Conservation (phyloP, 257 asterid species). For the Solanum tarijense region DNA sequence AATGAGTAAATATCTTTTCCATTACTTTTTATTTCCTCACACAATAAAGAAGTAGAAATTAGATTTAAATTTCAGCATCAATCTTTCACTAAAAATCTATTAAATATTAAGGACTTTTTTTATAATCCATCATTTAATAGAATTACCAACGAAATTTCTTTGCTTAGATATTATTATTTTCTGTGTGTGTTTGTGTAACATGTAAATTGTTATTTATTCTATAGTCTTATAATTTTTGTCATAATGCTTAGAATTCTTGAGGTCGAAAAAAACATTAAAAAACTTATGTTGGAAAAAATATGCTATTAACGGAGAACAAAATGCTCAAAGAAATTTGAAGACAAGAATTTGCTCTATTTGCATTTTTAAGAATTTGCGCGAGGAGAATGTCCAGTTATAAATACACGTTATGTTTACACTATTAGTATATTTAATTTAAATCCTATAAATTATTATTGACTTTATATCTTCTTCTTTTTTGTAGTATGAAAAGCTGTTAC, state of each 20-base stretch:
- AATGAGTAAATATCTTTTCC: not conserved
- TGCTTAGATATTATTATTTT: not conserved
- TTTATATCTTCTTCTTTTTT: not conserved
- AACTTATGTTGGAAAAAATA: not conserved
- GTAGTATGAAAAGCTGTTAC: not conserved
- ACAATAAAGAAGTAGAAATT: not conserved
- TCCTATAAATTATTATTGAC: not conserved
- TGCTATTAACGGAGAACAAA: not conserved
- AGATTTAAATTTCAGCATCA: not conserved
- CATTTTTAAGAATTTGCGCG: not conserved
- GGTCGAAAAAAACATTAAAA: rapidly evolving
- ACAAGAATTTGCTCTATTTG: not conserved
- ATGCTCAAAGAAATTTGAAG: not conserved
- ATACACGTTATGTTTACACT: rapidly evolving
- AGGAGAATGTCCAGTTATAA: not conserved
- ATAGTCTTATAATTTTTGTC: not conserved
- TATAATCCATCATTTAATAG: not conserved
- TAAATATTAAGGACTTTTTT: not conserved
- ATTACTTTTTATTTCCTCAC: not conserved
- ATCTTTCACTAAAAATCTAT: not conserved
- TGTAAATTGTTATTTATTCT: not conserved
- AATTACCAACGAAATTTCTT: rapidly evolving
- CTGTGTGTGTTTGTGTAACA: not conserved
- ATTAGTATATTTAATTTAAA: not conserved
- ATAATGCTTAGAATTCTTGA: not conserved